Evolutionary conservation across 2,329 filamentous ascomycete genomes (phyloP), one percentile per base, ranked within the genome.

Genomic region (Penicillium italicum): DNA sequence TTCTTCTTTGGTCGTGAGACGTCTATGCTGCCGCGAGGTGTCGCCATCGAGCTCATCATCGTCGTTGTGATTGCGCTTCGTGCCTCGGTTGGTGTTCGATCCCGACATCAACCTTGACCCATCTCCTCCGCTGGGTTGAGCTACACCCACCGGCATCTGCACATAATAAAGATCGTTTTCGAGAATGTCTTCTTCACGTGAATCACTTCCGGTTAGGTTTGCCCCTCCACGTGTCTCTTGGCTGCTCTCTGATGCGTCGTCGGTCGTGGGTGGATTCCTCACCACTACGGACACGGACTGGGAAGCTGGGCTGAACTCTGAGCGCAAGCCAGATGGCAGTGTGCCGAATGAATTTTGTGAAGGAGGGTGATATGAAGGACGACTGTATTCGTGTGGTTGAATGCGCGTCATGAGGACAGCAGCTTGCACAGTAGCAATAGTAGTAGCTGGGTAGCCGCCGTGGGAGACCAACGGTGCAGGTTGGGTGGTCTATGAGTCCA

Each of bases 1-100:
- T 58, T 76, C 73, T 53, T 76, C 74, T 31, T 68, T 67, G 4
- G 73, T 73, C 9, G 73, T 76, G 16, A 76, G 62, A 5, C 73
- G 70, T 36, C 72, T 70, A 37, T 73, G 69, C 57, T 72, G 71
- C 8, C 71, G 69, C 26, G 60, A 46, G 18, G 38, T 62, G n/a
- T 65, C 61, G 6, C 54, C 60, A 10, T 51, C 46, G 7, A 55
- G 48, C 9, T 55, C 54, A 33, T 44, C 49, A 14, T 59, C 50
- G 31, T 18, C 49, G 24, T 63, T 62, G 38, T 56, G 60, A 1
- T 26, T 40, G 20, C 58, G 61, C 38, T 59, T 60, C 41, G 50
- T 59, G n/a, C 50, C 49, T 33, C 55, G 22, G 44, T 48, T 48
- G 28, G 24, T 49, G 20, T 37, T 51, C 37, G 45, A 37, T 24